Percentiles rank a stretch among this genome's conserved stretches.
phyloP scores from a whole-genome alignment of 495 filamentous ascomycete species.

The Neurospora sublineolata region DNA sequence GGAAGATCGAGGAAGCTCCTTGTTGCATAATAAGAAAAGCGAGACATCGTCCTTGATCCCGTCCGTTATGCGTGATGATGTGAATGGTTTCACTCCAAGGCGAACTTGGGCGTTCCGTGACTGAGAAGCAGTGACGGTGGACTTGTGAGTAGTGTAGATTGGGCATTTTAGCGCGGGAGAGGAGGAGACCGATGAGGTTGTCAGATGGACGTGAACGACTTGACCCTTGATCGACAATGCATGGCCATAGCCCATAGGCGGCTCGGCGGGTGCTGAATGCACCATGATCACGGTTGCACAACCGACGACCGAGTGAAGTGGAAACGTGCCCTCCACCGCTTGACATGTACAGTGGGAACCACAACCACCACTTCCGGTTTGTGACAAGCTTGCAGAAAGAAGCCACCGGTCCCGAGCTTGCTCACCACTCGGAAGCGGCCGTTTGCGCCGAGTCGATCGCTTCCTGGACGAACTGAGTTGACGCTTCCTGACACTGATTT shows the following conservation, averaged over 20 bases:
- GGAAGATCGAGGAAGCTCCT: background rate
- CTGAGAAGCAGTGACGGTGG: background rate
- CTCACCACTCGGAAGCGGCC: no score
- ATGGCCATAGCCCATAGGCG: background rate
- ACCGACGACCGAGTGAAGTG: background rate
- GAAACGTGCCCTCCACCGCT: no score
- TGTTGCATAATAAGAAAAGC: background rate
- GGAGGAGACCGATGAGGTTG: background rate
- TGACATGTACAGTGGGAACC: no score
- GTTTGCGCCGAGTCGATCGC: no score
- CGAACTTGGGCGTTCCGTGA: background rate
- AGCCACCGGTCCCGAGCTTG: no score
- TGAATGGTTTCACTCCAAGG: background rate
- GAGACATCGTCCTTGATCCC: background rate
- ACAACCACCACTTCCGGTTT: no score
- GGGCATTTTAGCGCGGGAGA: background rate
- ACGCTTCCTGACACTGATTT: background rate
- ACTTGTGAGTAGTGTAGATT: background rate
- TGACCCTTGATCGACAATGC: background rate
- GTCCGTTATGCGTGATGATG: background rate
- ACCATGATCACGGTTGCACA: background rate
- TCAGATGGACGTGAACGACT: background rate
- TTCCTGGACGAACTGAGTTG: constrained; percentile 7
- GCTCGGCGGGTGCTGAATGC: background rate
- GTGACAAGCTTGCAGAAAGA: no score